Evolutionary conservation across 345 rosid genomes (phyloP), one percentile per base, ranked within the genome.

Genomic region (Pugionium dolabratum): DNA sequence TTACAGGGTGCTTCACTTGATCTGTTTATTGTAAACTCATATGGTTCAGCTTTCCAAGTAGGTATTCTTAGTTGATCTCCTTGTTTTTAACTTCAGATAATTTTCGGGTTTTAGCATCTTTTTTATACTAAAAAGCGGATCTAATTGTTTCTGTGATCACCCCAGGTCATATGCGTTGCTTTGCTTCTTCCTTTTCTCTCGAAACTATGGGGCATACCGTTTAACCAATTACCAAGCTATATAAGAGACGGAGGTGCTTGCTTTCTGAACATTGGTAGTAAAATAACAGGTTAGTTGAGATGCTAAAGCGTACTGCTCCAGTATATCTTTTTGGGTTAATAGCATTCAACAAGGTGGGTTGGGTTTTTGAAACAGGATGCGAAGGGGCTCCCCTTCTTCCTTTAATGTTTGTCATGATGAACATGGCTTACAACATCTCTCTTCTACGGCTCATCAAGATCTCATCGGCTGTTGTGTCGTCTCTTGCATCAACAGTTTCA

Each of bases 141-240:
- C 18, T 18, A 18, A 18, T 18, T 18, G 18, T 18, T 18, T 18
- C 18, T 4, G 34, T 54, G 60, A 49, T 31, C 58, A 71, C 54
- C 28, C 54, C 72, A 92, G 95, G 95, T 95, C 65, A 18, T 89
- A 28, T 89, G 86, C 70, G 76, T 92, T 37, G 83, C 80, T 62
- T 78, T 92, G 72, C 87, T 92, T 50, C 86, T 89, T 49, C 98
- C 98, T 5, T 87, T 92, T 67, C 71, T 92, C 75, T 92, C 98
- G 11, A 92, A 89, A 79, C 76, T 92, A 67, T 92, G 98, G 98
- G 98, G 96, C 2, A 71, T 92, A 62, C 98, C 98, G 2, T 92
- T 92, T 67, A 71, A 75, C 54, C 95, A 87, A 71, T 96, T 92
- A 56, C 89, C 90, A 7, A 82, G 32, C 81, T 92, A 92, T 77